Evolutionary conservation across 345 rosid species (phyloP), one percentile per base, ranked within the genome.

Genomic region (Gossypium turneri): DNA sequence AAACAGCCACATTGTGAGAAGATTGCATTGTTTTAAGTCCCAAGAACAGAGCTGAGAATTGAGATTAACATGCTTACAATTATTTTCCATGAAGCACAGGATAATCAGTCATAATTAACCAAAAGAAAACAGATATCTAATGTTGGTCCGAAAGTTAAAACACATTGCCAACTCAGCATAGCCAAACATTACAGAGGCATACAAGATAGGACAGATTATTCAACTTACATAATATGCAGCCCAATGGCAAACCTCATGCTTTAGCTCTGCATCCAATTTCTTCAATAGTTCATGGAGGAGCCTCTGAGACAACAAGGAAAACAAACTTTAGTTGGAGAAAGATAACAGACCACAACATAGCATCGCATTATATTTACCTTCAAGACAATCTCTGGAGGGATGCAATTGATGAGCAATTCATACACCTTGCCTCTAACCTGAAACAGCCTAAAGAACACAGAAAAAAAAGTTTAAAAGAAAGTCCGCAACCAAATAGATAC

Each of bases 201-300:
- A 24, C 2, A 16, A 5, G 61, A 48, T 62, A 41, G 38, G 56
- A 58, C 12, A 51, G 38, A 57, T 51, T 7, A 34, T 24, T 68
- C 43, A 72, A 74, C 97, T 85, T 83, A 95, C 97, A 84, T 95
- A 90, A 84, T 93, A 93, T 69, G 98, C 97, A 27, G 98, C 99
- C 98, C 98, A 95, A 73, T 90, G 98, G 82, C 97, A 85, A 72
- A 89, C 84, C 86, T 95, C 97, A 75, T 90, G 98, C 89, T 95
- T 95, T 58, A 93, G 83, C 74, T 95, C 98, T 9, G 90, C 88
- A 82, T 95, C 99, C 65, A 93, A 82, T 85, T 87, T 93, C 90
- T 86, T 90, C 86, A 93, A 77, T 77, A 95, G 82, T 81, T 95
- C 98, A 73, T 85, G 82, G 57, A 89, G 90, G 75, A 93, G 86